These are phyloP conservation scores for Aspergillus sclerotialis DNA, from an alignment of 2,329 filamentous ascomycete species.

Conservation along the genomic window DNA sequence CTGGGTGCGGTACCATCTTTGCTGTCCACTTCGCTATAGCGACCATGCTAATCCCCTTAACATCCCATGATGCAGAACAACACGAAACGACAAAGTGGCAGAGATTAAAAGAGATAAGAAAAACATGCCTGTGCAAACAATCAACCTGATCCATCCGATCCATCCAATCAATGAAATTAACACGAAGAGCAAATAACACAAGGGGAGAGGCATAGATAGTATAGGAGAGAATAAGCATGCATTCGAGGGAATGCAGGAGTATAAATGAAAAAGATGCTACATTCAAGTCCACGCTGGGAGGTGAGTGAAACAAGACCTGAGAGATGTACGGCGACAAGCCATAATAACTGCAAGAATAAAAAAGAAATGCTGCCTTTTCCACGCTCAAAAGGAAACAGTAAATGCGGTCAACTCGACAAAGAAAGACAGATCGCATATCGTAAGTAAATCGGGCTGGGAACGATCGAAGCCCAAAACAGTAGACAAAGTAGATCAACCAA, in stretches of 20 bases:
- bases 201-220: neutral
- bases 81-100: neutral
- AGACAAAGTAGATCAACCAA: slow-evolving; percentile 15
- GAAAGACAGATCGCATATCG: slow-evolving; percentile 10
- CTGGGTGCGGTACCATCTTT: too few species aligned
- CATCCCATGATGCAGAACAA: neutral
- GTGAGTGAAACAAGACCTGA: too few species aligned
- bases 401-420: slow-evolving; percentile 8
- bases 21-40: too few species aligned
- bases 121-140: slow-evolving; percentile 2
- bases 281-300: too few species aligned
- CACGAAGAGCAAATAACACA: slow-evolving; percentile 1
- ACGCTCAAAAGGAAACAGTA: neutral
- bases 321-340: too few species aligned
- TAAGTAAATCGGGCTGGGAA: slow-evolving; percentile 6
- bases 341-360: slow-evolving; percentile 1
- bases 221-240: neutral
- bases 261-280: slow-evolving; percentile 2
- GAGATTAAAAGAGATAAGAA: slow-evolving; percentile 1
- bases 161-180: slow-evolving; percentile 4
- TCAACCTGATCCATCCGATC: too few species aligned
- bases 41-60: too few species aligned
- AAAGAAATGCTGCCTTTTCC: slow-evolving; percentile 1
- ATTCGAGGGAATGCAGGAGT: slow-evolving; percentile 3
- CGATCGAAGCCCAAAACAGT: slow-evolving; percentile 11